Evolutionary conservation across 2,329 filamentous ascomycete genomes (phyloP), one percentile per base, ranked within the genome.

Genomic region (Chaetomium strumarium): DNA sequence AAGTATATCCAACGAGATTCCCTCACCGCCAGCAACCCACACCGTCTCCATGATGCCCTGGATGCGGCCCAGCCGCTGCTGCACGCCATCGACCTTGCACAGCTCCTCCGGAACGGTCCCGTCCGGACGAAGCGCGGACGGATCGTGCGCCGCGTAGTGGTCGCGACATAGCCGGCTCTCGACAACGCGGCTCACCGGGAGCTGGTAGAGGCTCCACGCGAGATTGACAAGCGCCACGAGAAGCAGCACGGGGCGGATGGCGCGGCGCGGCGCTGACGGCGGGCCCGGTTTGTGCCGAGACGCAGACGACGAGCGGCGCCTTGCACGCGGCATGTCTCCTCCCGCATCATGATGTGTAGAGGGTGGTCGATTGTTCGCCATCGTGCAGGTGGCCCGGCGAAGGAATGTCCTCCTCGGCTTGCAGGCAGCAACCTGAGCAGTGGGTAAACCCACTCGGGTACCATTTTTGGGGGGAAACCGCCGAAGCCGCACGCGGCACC

Each of bases 61-160:
- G 5, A 81, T 68, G 68, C 74, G 73, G 2, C 78, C 79, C 9
- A 82, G 66, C 14, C 67, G 66, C 50, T 73, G 67, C 61, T 81
- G 78, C 5, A 82, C 69, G 12, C 62, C 63, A 52, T 79, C 71
- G 10, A 77, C 62, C 60, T 83, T 83, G 64, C 79, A 83, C 3
- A 78, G 61, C 52, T 70, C 64, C 63, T 83, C 79, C 1, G 72
- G 68, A 1, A 82, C 64, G 19, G 64, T 64, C 5, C 73, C 74
- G 47, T 70, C 68, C 0, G 64, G 41, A 1, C 49, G 56, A 12
- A 72, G 62, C 4, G 58, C 53, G 0, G 66, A 63, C 1, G 72
- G 73, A 10, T 78, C 70, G 3, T 69, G 63, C 8, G 49, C 56
- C 13, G 53, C 53, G 59, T 81, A 82, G 61, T 78, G 72, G 17